Conservation (phyloP, 2,329 filamentous ascomycete genomes). For the Rutstroemia sp. region DNA sequence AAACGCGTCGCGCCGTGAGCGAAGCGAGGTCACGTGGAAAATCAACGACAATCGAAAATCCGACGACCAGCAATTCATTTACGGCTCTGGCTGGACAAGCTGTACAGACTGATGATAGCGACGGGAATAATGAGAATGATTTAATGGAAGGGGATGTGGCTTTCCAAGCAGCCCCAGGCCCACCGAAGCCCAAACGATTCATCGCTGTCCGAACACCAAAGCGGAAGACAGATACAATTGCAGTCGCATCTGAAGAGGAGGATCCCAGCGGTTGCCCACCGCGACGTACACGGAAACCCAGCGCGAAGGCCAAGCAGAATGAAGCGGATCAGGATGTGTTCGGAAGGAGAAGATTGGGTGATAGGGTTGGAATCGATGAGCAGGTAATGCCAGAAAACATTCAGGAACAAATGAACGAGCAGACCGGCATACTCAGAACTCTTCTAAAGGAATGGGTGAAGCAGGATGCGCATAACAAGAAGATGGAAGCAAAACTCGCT, state of each 20-base stretch:
- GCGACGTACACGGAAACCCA: neutral
- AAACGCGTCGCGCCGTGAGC: neutral
- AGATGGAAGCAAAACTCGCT: conserved; percentile 2
- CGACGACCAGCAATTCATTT: neutral
- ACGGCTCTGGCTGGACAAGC: too few relatives aligned
- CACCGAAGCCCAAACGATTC: neutral
- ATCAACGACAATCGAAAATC: too few relatives aligned
- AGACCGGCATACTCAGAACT: neutral
- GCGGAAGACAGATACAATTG: neutral
- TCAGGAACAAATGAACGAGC: too few relatives aligned
- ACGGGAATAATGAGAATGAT: too few relatives aligned
- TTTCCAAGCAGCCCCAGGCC: neutral
- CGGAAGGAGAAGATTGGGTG: neutral
- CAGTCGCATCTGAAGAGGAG: neutral
- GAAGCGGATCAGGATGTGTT: neutral
- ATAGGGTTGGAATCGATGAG: too few relatives aligned
- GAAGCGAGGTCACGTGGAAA: neutral
- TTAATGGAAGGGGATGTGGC: neutral
- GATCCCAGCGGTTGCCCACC: neutral
- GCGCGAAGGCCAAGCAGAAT: conserved; percentile 6
- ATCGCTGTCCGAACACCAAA: neutral
- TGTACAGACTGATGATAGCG: too few relatives aligned
- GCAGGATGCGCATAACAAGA: conserved; percentile 4
- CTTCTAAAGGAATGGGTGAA: conserved; percentile 3
- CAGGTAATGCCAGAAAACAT: too few relatives aligned